Evolutionary conservation across 2,329 filamentous ascomycete genomes (phyloP).

Genomic region (Hymenoscyphus linearis): DNA sequence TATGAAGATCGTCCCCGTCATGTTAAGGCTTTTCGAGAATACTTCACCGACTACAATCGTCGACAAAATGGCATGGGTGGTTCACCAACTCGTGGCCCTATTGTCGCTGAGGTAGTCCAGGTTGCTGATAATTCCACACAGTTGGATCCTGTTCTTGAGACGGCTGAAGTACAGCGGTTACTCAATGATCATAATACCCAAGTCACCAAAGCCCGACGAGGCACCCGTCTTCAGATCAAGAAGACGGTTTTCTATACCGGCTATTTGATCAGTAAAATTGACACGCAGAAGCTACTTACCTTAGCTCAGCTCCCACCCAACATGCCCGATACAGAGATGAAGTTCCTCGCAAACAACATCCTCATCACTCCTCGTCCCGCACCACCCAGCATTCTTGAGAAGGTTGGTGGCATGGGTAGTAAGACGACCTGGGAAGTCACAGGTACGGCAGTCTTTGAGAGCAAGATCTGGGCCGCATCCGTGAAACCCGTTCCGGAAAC

Average conservation of each 20-base stretch:
- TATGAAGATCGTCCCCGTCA: conserved; percentile 64
- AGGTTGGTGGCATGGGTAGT: conserved; percentile 80
- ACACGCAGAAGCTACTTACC: conserved; percentile 66
- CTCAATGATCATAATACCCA: conserved; percentile 79
- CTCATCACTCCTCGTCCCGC: conserved; percentile 79
- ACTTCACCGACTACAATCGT: conserved; percentile 72
- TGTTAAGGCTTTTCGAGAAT: conserved; percentile 78
- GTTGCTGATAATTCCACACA: conserved; percentile 70
- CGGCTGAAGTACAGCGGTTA: conserved; percentile 80
- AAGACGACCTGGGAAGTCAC: conserved; percentile 82
- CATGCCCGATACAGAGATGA: conserved; percentile 65
- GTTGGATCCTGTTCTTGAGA: conserved; percentile 73
- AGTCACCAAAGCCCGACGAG: conserved; percentile 38
- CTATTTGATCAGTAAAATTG: conserved; percentile 71
- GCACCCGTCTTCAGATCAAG: conserved; percentile 62
- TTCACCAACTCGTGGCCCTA: conserved; percentile 53
- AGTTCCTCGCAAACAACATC: conserved; percentile 82
- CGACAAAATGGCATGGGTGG: conserved; percentile 44
- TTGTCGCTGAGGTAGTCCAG: conserved; percentile 77
- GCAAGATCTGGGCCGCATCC: conserved; percentile 81
- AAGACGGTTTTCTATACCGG: conserved; percentile 89
- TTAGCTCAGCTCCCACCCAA: conserved; percentile 61
- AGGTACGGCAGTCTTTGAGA: conserved; percentile 67
- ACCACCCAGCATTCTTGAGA: conserved; percentile 66
- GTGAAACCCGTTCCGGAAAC: conserved; percentile 66